Conservation (phyloP, 495 filamentous ascomycete genomes). For the Copromyces sp. region DNA sequence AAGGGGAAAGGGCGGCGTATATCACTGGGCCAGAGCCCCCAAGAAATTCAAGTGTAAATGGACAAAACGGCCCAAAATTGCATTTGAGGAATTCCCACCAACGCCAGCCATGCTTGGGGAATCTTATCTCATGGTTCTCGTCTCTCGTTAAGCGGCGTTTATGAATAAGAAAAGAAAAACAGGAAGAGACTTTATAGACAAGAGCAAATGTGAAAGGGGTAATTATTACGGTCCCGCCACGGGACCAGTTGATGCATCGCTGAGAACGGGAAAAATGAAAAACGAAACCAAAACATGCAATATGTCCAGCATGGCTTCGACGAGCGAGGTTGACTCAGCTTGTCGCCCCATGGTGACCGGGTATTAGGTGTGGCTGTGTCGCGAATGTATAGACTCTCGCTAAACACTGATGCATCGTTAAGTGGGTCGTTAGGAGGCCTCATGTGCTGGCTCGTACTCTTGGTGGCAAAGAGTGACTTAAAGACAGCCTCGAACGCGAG, state of each 20-base stretch:
- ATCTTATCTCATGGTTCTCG: slow-evolving; percentile 11
- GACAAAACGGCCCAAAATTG: neutral
- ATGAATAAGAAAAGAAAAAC: neutral
- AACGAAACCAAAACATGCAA: slow-evolving; percentile 1
- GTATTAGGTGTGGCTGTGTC: neutral
- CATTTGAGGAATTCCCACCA: slow-evolving; percentile 1
- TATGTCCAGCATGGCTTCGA: slow-evolving; percentile 1
- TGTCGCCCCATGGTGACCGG: neutral
- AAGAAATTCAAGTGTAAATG: neutral
- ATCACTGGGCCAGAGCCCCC: neutral
- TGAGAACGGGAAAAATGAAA: neutral
- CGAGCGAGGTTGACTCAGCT: slow-evolving; percentile 2
- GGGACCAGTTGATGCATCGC: neutral
- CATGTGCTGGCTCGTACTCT: neutral
- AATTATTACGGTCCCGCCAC: slow-evolving; percentile 1
- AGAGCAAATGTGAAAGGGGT: neutral
- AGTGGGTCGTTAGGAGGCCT: neutral
- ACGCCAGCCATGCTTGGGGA: slow-evolving; percentile 13
- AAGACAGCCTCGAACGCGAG: neutral
- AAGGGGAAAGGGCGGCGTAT: neutral
- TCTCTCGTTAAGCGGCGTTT: slow-evolving; percentile 11
- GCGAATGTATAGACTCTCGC: neutral
- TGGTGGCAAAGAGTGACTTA: neutral
- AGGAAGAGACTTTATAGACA: slow-evolving; percentile 3
- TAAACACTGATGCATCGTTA: neutral